Percentiles rank a stretch among this genome's conserved stretches.
These are phyloP conservation scores for Eucalyptus decipiens DNA, from an alignment of 345 rosid species.

Conservation along the genomic window DNA sequence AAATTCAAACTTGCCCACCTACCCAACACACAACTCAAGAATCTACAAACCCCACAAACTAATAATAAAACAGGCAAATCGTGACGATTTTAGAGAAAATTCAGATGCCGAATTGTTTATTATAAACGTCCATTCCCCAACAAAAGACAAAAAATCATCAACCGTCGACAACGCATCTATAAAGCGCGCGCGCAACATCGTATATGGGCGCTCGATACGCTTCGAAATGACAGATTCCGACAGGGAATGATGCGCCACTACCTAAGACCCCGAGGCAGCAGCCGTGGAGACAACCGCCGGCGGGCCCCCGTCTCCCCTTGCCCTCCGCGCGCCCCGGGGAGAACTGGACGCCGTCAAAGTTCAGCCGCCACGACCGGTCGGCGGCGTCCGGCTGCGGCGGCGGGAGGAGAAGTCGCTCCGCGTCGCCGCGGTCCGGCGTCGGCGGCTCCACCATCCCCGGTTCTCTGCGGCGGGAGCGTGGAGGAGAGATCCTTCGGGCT, in stretches of 20 bases:
- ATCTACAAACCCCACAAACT: not conserved
- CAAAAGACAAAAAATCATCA: not conserved
- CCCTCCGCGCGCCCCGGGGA: constrained; percentile 32
- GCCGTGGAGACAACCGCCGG: constrained; percentile 25
- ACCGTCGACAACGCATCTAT: not conserved
- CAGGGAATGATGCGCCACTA: not conserved
- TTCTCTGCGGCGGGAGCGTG: not conserved
- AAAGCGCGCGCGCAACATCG: not conserved
- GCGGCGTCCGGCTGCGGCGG: constrained; percentile 18
- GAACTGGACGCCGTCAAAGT: constrained; percentile 71
- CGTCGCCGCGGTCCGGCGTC: constrained; percentile 10
- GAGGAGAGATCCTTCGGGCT: too few species aligned
- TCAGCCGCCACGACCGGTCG: constrained; percentile 80
- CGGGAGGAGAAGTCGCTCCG: constrained; percentile 49
- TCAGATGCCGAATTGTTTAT: not conserved
- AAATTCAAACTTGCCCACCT: not conserved
- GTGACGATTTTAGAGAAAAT: not conserved
- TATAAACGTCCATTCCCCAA: not conserved
- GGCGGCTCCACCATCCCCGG: constrained; percentile 26
- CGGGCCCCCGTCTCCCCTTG: constrained; percentile 11
- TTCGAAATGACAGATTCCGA: not conserved
- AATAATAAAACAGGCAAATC: not conserved
- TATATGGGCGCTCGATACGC: not conserved
- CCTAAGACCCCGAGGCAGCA: constrained; percentile 79
- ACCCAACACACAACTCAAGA: not conserved